Base-by-base conservation (phyloP, 1,284 basidiomycete species). In the Termitomyces sp. region DNA sequence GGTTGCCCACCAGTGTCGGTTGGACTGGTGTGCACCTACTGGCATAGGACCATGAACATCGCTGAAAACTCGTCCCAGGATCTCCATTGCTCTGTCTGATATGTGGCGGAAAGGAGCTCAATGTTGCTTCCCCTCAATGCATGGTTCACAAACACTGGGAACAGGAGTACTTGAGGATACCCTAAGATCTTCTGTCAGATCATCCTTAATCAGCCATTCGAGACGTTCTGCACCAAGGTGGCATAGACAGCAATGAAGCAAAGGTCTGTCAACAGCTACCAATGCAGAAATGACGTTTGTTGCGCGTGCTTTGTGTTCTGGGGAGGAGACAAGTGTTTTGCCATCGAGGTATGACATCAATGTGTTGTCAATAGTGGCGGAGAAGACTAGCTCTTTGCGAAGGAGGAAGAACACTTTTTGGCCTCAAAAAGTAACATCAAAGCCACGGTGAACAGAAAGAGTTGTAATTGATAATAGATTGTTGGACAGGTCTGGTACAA, bases 31-130 rank as follows among this genome's bases (percentile, higher is more conserved):
- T 7, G 28, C 28, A 11, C 57, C 56, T 3, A 49, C 21, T 0
- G 55, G 49, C 30, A 67, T 51, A 14, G 57, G 66, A 16, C 64
- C 66, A 50, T 64, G 57, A 18, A 70, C 35, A 52, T 70, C 66
- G 26, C 46, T 56, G 49, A 48, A 53, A 3, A 53, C 31, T 10
- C 24, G 18, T 46, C 47, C 46, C 50, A 60, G 49, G 1, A 28
- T 16, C 11, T 50, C 35, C 19, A 18, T 26, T 1, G 46, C 47
- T 1, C 49, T 40, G 1, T 57, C 47, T 9, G 37, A 39, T 37
- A 39, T 30, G 11, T 46, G 26, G 3, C 51, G 48, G 30, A 60
- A 58, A 3, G 54, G 57, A 16, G 26, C 7, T 8, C 46, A 42
- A 26, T 53, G 52, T 30, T 56, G 53, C 44, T 60, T 60, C 1